Evolutionary conservation across 768 basidiomycete species (phyloP).

Genomic region (Antrodiella citrinella): DNA sequence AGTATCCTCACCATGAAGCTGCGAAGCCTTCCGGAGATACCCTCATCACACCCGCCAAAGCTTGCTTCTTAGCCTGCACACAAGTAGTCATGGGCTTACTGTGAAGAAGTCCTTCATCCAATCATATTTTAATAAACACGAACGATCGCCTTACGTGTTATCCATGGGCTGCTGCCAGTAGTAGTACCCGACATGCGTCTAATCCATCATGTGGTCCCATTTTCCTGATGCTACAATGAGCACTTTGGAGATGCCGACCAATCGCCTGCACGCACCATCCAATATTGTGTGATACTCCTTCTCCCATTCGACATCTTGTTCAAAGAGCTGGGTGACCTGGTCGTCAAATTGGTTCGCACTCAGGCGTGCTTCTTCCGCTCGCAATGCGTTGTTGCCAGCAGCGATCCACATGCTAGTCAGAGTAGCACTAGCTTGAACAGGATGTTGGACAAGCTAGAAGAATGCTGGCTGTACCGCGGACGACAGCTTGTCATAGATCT

Average conservation of each 20-base stretch:
- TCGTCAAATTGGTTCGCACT: slow-evolving; percentile 53
- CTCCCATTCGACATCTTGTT: slow-evolving; percentile 54
- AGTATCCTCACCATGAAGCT: slow-evolving; percentile 44
- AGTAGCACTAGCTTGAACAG: slow-evolving; percentile 50
- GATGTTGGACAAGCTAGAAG: slow-evolving; percentile 64
- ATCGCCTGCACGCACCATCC: slow-evolving; percentile 30
- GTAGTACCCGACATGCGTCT: slow-evolving; percentile 55
- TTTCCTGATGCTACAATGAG: too few species aligned
- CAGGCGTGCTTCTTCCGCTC: slow-evolving; percentile 54
- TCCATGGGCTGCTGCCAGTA: slow-evolving; percentile 71
- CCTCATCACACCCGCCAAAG: slow-evolving; percentile 53
- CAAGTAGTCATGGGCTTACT: slow-evolving; percentile 47
- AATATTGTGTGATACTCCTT: slow-evolving; percentile 50
- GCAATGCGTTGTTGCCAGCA: slow-evolving; percentile 52
- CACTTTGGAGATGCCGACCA: too few species aligned
- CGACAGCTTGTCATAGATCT: slow-evolving; percentile 45
- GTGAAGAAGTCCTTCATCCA: not conserved
- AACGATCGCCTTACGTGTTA: slow-evolving; percentile 37
- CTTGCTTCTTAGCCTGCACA: slow-evolving; percentile 48
- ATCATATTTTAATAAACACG: not conserved
- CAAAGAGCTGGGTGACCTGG: slow-evolving; percentile 47
- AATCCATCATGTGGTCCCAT: slow-evolving; percentile 52
- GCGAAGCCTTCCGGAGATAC: slow-evolving; percentile 51
- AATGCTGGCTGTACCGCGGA: slow-evolving; percentile 45
- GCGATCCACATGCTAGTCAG: slow-evolving; percentile 49